Evolutionary conservation across 495 filamentous ascomycete species (phyloP).

Genomic region (Podospora conica): DNA sequence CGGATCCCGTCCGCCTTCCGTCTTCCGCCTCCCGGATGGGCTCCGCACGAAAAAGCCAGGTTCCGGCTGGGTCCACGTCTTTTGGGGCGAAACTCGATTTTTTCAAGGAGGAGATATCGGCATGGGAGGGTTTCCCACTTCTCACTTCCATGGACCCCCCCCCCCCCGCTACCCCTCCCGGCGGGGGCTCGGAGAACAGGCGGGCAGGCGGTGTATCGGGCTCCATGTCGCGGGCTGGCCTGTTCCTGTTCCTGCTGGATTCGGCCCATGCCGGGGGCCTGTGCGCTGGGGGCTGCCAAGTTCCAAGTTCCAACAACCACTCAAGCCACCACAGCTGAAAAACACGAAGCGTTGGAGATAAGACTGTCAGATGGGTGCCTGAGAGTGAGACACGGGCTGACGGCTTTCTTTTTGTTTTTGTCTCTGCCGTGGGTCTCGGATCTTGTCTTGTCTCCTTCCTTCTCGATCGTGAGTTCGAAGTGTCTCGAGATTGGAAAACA

Average conservation of each 20-base stretch:
- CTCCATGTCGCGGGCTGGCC: too few relatives aligned
- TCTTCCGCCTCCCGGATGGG: neutral
- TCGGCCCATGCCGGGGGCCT: conserved; percentile 11
- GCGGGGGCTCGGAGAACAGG: too few relatives aligned
- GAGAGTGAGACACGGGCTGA: neutral
- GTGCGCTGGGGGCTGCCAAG: neutral
- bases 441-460: neutral
- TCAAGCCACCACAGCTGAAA: neutral
- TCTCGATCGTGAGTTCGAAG: too few relatives aligned
- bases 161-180: neutral
- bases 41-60: neutral
- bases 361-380: neutral
- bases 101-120: neutral
- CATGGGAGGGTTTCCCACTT: neutral
- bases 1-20: neutral
- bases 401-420: neutral
- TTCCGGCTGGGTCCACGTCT: neutral
- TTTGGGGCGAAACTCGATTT: neutral
- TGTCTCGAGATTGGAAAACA: neutral
- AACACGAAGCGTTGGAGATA: neutral
- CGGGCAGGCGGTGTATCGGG: neutral
- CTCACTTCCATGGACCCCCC: too few relatives aligned
- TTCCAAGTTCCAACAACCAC: conserved; percentile 1
- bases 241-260: neutral
- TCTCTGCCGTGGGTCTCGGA: neutral